Evolutionary conservation across 2,329 filamentous ascomycete species (phyloP).

Genomic region (Ophiocordyceps robertsii): DNA sequence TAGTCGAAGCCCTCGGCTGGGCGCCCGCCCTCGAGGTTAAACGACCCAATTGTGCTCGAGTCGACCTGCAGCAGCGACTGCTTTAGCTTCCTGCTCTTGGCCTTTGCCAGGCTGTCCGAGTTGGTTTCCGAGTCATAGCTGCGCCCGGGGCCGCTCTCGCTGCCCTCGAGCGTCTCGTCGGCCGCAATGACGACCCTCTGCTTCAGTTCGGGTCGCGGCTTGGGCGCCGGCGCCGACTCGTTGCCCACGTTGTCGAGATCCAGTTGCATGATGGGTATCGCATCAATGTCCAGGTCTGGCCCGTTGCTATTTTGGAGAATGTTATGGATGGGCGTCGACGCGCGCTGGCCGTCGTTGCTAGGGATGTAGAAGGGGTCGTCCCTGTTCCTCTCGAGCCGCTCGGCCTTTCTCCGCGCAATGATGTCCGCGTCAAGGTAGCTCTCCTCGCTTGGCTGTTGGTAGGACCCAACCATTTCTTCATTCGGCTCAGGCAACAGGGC

Average conservation of each 20-base stretch:
- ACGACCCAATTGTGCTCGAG: slow-evolving; percentile 63
- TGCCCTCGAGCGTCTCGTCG: slow-evolving; percentile 57
- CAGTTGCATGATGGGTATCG: slow-evolving; percentile 91
- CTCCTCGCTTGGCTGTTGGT: slow-evolving; percentile 49
- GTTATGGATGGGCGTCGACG: slow-evolving; percentile 66
- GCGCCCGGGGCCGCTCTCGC: slow-evolving; percentile 30
- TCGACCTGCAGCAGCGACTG: slow-evolving; percentile 68
- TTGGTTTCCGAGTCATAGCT: slow-evolving; percentile 42
- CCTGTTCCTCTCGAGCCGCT: slow-evolving; percentile 68
- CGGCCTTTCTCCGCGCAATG: slow-evolving; percentile 57
- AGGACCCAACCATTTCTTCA: slow-evolving; percentile 36
- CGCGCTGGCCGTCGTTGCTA: slow-evolving; percentile 39
- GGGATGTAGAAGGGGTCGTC: slow-evolving; percentile 95
- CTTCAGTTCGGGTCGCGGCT: slow-evolving; percentile 27
- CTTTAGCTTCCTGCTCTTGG: slow-evolving; percentile 37
- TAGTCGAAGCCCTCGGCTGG: slow-evolving; percentile 34
- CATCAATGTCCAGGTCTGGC: slow-evolving; percentile 75
- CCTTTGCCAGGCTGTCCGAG: slow-evolving; percentile 33
- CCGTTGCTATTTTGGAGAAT: slow-evolving; percentile 62
- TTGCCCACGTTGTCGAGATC: slow-evolving; percentile 48
- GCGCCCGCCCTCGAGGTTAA: slow-evolving; percentile 48
- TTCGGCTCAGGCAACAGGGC: slow-evolving; percentile 36
- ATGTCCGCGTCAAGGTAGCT: slow-evolving; percentile 61
- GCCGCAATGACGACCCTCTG: slow-evolving; percentile 54
- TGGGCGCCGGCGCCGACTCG: slow-evolving; percentile 16